Base-by-base conservation (phyloP, 2,329 filamentous ascomycete species). In the Penicillium sp. region DNA sequence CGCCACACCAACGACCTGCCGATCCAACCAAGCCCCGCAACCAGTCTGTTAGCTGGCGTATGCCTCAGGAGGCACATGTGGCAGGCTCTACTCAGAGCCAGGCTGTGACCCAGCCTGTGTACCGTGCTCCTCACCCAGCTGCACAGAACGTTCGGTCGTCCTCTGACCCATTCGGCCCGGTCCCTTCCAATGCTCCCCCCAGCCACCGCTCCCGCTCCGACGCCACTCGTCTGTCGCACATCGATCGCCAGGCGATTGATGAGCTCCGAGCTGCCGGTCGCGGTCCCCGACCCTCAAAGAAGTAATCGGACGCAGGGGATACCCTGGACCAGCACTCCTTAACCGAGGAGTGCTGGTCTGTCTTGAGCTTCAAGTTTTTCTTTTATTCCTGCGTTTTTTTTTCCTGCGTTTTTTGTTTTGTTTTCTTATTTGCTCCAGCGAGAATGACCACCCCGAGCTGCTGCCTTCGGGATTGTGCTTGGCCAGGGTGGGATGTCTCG, bases 121-220 rank as follows among this genome's bases (percentile, higher is more conserved):
- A 53, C 15, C 25, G 40, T 13, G 36, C 23, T 16, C 54, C 54
- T 3, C 54, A 57, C 10, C 0, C 29, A 3, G 48, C 54, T 4
- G 41, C 49, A 1, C 49, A 57, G 5, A 57, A 53, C 19, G 36
- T 57, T 5, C 54, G 54, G 2, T 57, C 54, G 4, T 41, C 34
- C n/a, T 55, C 52, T 9, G 52, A 45, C 19, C 48, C 48, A 2
- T 52, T 52, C 21, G 39, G 19, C 0, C 44, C 45, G 3, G 27
- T 7, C 16, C 33, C 40, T 5, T 8, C 50, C 13, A 7, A 6
- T n/a, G 19, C 15, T 4, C 15, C 25, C 4, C 16, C 4, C 13
- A 27, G 29, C 40, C n/a, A 36, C 1, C 53, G 53, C 4, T 51
- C 53, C 5, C 39, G 39, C 33, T 55, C 53, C 13, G 53, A 55